These are phyloP conservation scores for Penicillium lagena DNA, from an alignment of 495 filamentous ascomycete genomes.

Conservation along the genomic window DNA sequence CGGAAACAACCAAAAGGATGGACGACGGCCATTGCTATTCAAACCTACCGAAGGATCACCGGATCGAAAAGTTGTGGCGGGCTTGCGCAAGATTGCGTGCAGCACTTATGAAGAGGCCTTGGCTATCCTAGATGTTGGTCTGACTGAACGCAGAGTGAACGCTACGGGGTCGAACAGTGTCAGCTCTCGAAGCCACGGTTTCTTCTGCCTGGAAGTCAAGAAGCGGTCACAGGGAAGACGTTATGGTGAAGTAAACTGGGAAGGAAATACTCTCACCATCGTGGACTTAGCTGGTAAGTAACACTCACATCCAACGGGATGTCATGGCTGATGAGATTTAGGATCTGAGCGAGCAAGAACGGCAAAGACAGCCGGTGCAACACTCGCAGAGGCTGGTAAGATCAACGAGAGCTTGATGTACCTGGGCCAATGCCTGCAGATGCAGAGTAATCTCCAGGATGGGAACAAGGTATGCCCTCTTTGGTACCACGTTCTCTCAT, in stretches of 20 bases:
- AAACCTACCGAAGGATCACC: slow-evolving; percentile 79
- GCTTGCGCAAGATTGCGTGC: slow-evolving; percentile 84
- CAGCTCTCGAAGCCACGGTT: slow-evolving; percentile 88
- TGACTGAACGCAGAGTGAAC: slow-evolving; percentile 81
- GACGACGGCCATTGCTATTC: slow-evolving; percentile 73
- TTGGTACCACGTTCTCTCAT: not conserved
- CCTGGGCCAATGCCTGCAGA: slow-evolving; percentile 92
- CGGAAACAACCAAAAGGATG: slow-evolving; percentile 52
- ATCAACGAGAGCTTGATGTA: slow-evolving; percentile 99
- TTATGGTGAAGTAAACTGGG: slow-evolving; percentile 57
- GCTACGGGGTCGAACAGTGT: slow-evolving; percentile 86
- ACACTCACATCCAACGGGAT: not conserved
- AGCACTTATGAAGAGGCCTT: slow-evolving; percentile 80
- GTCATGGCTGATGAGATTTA: slow-evolving; percentile 15
- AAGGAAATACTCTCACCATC: slow-evolving; percentile 74
- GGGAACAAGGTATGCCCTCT: slow-evolving; percentile 58
- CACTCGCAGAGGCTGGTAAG: slow-evolving; percentile 90
- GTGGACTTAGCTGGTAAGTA: slow-evolving; percentile 80
- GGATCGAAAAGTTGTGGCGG: slow-evolving; percentile 86
- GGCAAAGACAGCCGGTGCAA: slow-evolving; percentile 88
- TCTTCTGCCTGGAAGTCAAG: slow-evolving; percentile 94
- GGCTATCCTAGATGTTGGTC: slow-evolving; percentile 82
- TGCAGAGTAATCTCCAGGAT: slow-evolving; percentile 76
- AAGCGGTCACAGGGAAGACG: slow-evolving; percentile 54
- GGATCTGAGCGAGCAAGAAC: slow-evolving; percentile 86